Base-by-base conservation (phyloP, 2,329 filamentous ascomycete species). In the Apiospora kogelbergensis region DNA sequence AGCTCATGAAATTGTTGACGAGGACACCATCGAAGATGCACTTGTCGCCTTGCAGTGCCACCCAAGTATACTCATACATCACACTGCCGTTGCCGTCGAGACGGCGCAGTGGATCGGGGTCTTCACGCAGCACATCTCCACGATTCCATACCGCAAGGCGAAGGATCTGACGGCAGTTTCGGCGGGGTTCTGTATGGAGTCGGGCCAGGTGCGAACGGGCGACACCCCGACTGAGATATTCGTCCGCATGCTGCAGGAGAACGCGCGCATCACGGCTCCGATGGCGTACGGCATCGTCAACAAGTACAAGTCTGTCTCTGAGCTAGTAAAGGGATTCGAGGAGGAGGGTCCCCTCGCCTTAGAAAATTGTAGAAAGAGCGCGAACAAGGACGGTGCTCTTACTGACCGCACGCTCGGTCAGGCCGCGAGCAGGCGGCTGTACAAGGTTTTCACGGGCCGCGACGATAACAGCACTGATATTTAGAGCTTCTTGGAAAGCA, bases 71-170 rank as follows among this genome's bases (percentile, higher is more conserved):
- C 81, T 93, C 4, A 89, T 95, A 60, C 91, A 94, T 76, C 91
- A 95, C 77, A 93, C 91, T 1, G 80, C 78, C 17, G 79, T 82
- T 2, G 75, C 86, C 0, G 76, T 87, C 0, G 91, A 94, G 74
- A 92, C 91, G 1, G 91, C 91, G 1, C 86, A 91, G 73, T 93
- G 92, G 90, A 89, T 95, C 40, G 82, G 86, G 40, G 84, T 87
- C 42, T 93, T 95, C 74, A 95, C 93, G 0, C 91, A 94, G 75
- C 91, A 95, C 76, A 90, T 95, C 65, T 92, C 91, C 9, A 92
- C 90, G 1, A 89, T 92, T 26, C 93, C 92, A 0, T 95, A 95
- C 78, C 88, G 88, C 72, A 86, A 82, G 66, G 84, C 85, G 73
- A 80, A 81, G 26, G 86, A 89, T 68, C 78, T 80, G 42, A 78